Percentiles rank a stretch among this genome's conserved stretches.
phyloP scores from a whole-genome alignment of 345 rosid genomes.

The Murraya koenigii region DNA sequence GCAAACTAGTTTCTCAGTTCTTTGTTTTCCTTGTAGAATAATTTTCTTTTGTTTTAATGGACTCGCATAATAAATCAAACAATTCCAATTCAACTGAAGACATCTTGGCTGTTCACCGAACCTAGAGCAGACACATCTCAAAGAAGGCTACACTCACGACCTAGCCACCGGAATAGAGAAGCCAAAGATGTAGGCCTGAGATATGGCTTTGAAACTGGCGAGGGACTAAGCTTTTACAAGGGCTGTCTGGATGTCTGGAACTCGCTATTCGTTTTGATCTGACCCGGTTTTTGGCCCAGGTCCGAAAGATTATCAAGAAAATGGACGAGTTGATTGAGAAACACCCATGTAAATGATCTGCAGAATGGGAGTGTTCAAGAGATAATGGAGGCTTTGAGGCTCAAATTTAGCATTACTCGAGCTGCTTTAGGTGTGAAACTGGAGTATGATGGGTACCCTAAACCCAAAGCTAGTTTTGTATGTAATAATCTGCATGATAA shows the following conservation, averaged over 20 bases:
- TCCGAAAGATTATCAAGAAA: conserved; percentile 51
- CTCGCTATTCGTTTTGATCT: conserved; percentile 51
- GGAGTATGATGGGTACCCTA: conserved; percentile 62
- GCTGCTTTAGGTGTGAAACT: conserved; percentile 60
- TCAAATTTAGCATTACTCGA: conserved; percentile 60
- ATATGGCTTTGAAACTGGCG: conserved; percentile 68
- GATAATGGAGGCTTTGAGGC: conserved; percentile 54
- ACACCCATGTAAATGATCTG: conserved; percentile 56
- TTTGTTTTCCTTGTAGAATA: not conserved
- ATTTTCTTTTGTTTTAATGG: conserved; percentile 20
- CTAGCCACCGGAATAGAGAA: conserved; percentile 49
- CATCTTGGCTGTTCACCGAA: conserved; percentile 45
- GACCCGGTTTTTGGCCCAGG: conserved; percentile 40
- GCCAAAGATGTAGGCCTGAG: conserved; percentile 57
- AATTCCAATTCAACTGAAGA: conserved; percentile 29
- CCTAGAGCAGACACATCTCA: conserved; percentile 58
- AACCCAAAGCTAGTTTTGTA: conserved; percentile 24
- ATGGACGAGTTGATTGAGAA: conserved; percentile 52
- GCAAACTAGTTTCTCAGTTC: not conserved
- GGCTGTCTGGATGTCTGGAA: conserved; percentile 73
- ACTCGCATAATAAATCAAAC: conserved; percentile 10
- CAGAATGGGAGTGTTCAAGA: conserved; percentile 59
- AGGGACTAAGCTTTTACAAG: conserved; percentile 70
- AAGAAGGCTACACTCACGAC: conserved; percentile 63
- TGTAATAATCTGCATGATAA: not conserved